phyloP scores from a whole-genome alignment of 2,329 filamentous ascomycete genomes.

The Cyclaneusma minus region DNA sequence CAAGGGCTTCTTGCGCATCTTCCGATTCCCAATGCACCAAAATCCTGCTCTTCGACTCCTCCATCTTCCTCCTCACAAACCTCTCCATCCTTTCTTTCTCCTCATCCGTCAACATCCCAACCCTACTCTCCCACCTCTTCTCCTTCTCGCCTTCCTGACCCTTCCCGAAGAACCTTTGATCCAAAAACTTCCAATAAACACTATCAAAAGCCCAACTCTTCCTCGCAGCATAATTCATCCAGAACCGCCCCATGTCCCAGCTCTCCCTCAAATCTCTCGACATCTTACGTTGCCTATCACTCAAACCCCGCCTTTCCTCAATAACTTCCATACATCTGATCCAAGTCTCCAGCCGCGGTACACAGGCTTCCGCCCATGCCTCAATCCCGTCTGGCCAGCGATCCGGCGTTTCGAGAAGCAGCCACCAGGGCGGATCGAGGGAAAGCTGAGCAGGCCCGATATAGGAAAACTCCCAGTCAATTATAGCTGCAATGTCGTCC shows the following conservation, averaged over 20 bases:
- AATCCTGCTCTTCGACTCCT: conserved; percentile 11
- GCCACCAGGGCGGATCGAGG: conserved; percentile 23
- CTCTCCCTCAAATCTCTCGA: conserved; percentile 21
- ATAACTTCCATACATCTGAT: conserved; percentile 18
- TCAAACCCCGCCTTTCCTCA: conserved; percentile 15
- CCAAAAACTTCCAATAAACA: conserved; percentile 20
- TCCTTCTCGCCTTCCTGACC: conserved; percentile 6
- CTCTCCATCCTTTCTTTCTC: conserved; percentile 15
- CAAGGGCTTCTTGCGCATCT: conserved; percentile 9
- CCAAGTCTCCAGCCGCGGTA: conserved; percentile 18
- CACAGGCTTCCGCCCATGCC: conserved; percentile 19
- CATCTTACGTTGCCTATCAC: conserved; percentile 8
- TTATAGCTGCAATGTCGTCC: conserved; percentile 16
- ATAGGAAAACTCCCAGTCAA: conserved; percentile 27
- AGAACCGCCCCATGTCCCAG: conserved; percentile 19
- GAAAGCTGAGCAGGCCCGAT: conserved; percentile 19
- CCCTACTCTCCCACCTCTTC: conserved; percentile 9
- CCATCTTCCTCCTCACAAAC: conserved; percentile 18
- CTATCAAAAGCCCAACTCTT: conserved; percentile 20
- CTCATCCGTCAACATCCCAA: conserved; percentile 13
- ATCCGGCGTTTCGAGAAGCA: conserved; percentile 20
- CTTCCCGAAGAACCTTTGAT: conserved; percentile 20
- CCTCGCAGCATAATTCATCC: conserved; percentile 19
- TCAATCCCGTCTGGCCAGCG: conserved; percentile 18
- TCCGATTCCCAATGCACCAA: conserved; percentile 14